Base-by-base conservation (phyloP, 495 filamentous ascomycete species). In the Xylaria scruposa region DNA sequence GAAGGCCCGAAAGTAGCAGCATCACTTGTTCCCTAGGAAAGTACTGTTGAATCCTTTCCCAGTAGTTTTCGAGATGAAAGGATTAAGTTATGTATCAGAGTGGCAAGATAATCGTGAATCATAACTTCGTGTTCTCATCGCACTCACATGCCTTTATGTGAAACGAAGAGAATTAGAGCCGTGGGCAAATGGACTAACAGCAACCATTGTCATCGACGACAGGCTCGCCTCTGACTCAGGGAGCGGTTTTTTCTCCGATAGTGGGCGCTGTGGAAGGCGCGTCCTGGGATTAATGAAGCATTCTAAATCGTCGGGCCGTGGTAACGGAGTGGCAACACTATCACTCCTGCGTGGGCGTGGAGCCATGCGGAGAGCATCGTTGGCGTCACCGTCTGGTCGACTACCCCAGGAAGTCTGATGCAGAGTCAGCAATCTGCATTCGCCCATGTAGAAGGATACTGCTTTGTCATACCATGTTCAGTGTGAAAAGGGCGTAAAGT, bases 361-460 rank as follows among this genome's bases (percentile, higher is more conserved):
- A 59, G 84, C 81, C 83, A 90, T 85, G 67, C 89, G 85, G 62
- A 84, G 78, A 33, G 80, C 84, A 77, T 90, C 87, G 82, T 91
- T 88, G 59, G 85, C 81, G 75, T 92, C 90, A 64, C 89, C 90
- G 67, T 91, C 90, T 51, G 87, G 88, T 70, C 90, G 86, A 72
- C 88, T 91, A 62, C 90, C 90, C 90, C 90, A 92, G 6, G 90
- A 90, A 36, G 90, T 92, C 90, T 90, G 69, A 56, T 51, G 38
- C 13, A 26, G 72, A 51, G 69, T 82, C 36, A 81, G 80, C 70
- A 71, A 36, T 51, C 26, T 63, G 44, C 44, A 51, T 29, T 38
- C 1, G 44, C 54, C 42, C 12, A 42, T 12, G 21, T 12, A 21
- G 21, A 53, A 42, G 21, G 19, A 31, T 1, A 21, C 24, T 17